phyloP scores from a whole-genome alignment of 352 stramenopile genomes.

The Phytophthora pisi region DNA sequence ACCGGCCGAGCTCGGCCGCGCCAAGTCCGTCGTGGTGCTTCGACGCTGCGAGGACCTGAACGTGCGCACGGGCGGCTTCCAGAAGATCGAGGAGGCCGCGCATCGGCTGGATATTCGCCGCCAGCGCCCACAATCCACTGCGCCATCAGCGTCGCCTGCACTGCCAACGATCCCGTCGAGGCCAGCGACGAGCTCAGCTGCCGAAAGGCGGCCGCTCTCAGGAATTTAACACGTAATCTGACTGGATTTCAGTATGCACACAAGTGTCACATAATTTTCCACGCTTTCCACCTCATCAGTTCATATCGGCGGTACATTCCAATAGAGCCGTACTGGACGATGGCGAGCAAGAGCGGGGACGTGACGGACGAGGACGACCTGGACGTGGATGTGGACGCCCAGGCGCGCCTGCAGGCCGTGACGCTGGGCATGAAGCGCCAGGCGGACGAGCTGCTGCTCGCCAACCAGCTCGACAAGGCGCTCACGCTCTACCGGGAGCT shows the following conservation, averaged over 20 bases:
- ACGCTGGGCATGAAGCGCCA: conserved; percentile 65
- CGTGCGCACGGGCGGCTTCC: conserved; percentile 78
- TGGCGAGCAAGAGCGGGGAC: conserved; percentile 37
- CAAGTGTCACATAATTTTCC: conserved; percentile 12
- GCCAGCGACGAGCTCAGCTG: conserved; percentile 11
- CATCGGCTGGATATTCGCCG: conserved; percentile 46
- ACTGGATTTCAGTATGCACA: conserved; percentile 29
- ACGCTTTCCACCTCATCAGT: conserved; percentile 12
- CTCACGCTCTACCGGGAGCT: conserved; percentile 70
- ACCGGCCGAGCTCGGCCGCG: background rate
- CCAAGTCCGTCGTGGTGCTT: conserved; percentile 49
- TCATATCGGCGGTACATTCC: conserved; percentile 1
- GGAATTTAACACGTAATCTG: background rate
- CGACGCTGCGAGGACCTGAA: conserved; percentile 70
- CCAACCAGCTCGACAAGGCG: conserved; percentile 55
- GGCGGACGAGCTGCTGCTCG: conserved; percentile 66
- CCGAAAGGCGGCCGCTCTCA: conserved; percentile 19
- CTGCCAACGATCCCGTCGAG: conserved; percentile 14
- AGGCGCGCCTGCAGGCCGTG: conserved; percentile 47
- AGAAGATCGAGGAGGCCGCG: conserved; percentile 77
- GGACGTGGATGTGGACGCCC: conserved; percentile 55
- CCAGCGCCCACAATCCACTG: conserved; percentile 14
- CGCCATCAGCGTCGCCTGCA: background rate
- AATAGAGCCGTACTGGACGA: conserved; percentile 2
- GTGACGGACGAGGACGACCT: conserved; percentile 35